A percentile compares a stretch with the other conserved stretches of the same genome.
These are phyloP conservation scores for Sinapis alba DNA, from an alignment of 441 rosid species.

Conservation along the genomic window DNA sequence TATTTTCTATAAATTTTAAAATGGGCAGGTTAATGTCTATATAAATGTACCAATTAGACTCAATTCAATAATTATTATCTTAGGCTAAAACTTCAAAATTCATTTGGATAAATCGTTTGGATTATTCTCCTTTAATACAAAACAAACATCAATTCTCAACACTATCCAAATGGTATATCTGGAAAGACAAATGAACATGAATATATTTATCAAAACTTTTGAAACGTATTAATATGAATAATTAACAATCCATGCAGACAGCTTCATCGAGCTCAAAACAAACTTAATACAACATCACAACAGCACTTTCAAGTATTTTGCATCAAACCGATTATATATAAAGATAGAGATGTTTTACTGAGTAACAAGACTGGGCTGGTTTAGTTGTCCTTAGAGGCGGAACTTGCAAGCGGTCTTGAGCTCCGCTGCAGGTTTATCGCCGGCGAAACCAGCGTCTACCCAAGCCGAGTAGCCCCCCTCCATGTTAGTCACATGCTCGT, in stretches of 20 bases:
- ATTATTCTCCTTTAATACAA: too few relatives aligned
- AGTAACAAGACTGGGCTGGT: background rate
- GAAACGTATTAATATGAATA: too few relatives aligned
- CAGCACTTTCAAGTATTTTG: background rate
- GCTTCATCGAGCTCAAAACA: background rate
- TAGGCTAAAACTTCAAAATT: too few relatives aligned
- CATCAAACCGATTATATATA: background rate
- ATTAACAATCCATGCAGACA: background rate
- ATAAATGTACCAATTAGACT: too few relatives aligned
- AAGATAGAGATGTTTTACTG: background rate
- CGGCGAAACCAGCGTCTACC: slow-evolving; percentile 51
- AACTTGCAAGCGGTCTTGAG: slow-evolving; percentile 48
- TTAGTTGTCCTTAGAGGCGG: slow-evolving; percentile 27
- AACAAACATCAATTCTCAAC: too few relatives aligned
- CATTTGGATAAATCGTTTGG: too few relatives aligned
- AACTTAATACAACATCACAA: background rate
- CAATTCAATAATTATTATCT: too few relatives aligned
- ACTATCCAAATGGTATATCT: too few relatives aligned
- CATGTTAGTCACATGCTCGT: slow-evolving; percentile 48
- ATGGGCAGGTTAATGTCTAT: too few relatives aligned
- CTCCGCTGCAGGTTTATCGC: slow-evolving; percentile 29
- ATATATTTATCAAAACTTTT: too few relatives aligned
- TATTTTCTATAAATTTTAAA: too few relatives aligned
- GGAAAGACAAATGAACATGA: too few relatives aligned
- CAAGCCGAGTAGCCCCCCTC: slow-evolving; percentile 64